phyloP scores from a whole-genome alignment of 2,329 filamentous ascomycete species.

The Fusarium devonianum region DNA sequence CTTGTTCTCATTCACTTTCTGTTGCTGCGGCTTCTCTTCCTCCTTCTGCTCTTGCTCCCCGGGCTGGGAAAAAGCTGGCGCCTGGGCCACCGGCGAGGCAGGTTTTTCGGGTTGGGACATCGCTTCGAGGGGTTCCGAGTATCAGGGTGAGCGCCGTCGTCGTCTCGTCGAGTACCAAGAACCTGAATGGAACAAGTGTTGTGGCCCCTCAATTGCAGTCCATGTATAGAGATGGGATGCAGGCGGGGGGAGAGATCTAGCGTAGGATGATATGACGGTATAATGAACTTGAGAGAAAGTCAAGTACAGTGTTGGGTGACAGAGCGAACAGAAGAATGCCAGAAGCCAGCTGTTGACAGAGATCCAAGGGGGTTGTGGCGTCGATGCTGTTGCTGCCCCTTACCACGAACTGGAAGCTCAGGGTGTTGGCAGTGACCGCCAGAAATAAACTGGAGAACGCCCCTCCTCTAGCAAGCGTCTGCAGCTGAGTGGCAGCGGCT shows the following conservation, averaged over 20 bases:
- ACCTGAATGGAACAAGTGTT: constrained; percentile 16
- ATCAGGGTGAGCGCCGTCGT: constrained; percentile 6
- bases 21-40: constrained; percentile 18
- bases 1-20: constrained; percentile 35
- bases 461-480: constrained; percentile 13
- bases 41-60: constrained; percentile 13
- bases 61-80: constrained; percentile 10
- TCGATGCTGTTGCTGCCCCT: constrained; percentile 36
- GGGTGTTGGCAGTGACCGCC: constrained; percentile 31
- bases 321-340: constrained; percentile 37
- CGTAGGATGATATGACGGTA: constrained; percentile 18
- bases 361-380: constrained; percentile 38
- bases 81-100: constrained; percentile 35
- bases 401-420: constrained; percentile 33
- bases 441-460: constrained; percentile 30
- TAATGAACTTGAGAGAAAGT: constrained; percentile 27
- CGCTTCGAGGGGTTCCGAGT: constrained; percentile 17
- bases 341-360: constrained; percentile 37
- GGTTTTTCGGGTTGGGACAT: constrained; percentile 48
- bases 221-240: constrained; percentile 27
- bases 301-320: constrained; percentile 30
- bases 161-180: constrained; percentile 19
- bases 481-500: constrained; percentile 16
- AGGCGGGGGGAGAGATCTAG: constrained; percentile 18
- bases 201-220: constrained; percentile 37